Conservation (phyloP, 352 stramenopile genomes). For the Globisporangium mamillatum region DNA sequence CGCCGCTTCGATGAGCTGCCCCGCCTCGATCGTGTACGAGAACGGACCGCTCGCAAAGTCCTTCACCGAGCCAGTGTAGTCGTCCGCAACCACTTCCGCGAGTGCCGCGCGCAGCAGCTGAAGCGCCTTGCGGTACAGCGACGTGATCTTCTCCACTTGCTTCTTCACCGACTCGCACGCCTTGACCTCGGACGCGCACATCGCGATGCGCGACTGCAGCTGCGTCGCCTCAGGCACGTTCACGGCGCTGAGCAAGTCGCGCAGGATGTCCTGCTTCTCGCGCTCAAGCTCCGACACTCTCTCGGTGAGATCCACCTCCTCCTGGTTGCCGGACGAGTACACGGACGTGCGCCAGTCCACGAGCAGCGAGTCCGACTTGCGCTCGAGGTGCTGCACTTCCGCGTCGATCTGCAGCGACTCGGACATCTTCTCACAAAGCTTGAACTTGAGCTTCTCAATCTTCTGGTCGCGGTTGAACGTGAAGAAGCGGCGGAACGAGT, state of each 20-base stretch:
- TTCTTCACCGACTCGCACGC: slow-evolving; percentile 68
- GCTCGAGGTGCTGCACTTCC: slow-evolving; percentile 56
- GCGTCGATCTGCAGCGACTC: slow-evolving; percentile 48
- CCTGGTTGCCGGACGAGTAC: slow-evolving; percentile 17
- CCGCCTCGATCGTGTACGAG: slow-evolving; percentile 62
- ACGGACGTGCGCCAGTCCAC: slow-evolving; percentile 44
- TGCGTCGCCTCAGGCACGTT: slow-evolving; percentile 53
- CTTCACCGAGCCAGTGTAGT: slow-evolving; percentile 61
- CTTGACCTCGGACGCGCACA: slow-evolving; percentile 68
- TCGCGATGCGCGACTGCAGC: slow-evolving; percentile 71
- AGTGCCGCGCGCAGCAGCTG: slow-evolving; percentile 67
- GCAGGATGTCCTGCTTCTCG: slow-evolving; percentile 59
- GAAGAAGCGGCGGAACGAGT: slow-evolving; percentile 53
- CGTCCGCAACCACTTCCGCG: slow-evolving; percentile 54
- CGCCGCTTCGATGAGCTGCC: slow-evolving; percentile 61
- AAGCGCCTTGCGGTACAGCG: slow-evolving; percentile 62
- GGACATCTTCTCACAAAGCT: slow-evolving; percentile 52
- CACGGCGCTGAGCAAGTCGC: slow-evolving; percentile 39
- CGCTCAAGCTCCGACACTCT: slow-evolving; percentile 48
- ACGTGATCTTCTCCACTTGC: slow-evolving; percentile 54
- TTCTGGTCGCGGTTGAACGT: slow-evolving; percentile 48
- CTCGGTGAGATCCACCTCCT: slow-evolving; percentile 27
- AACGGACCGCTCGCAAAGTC: slow-evolving; percentile 72
- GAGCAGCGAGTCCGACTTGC: slow-evolving; percentile 46
- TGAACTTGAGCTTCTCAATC: slow-evolving; percentile 49